Evolutionary conservation across 257 asterid genomes (phyloP).

Genomic region (Lycium barbarum): DNA sequence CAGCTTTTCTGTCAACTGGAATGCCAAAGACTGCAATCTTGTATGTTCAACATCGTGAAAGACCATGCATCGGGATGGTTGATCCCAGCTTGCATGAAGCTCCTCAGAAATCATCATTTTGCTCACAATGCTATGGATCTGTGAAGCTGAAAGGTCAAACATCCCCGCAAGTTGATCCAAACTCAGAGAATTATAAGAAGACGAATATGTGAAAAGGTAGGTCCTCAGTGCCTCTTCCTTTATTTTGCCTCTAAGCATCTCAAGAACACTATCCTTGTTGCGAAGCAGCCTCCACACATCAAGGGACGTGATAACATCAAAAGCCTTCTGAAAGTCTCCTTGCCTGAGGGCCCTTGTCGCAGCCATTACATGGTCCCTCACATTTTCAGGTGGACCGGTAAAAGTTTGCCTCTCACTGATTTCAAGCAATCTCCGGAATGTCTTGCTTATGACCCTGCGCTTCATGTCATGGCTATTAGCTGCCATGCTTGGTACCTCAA

Average conservation of each 20-base stretch:
- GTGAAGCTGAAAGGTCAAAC: slow-evolving; percentile 76
- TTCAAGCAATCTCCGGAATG: slow-evolving; percentile 78
- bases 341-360: slow-evolving; percentile 84
- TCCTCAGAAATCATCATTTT: slow-evolving; percentile 94
- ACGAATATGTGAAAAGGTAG: slow-evolving; percentile 78
- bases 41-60: slow-evolving; percentile 84
- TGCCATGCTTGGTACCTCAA: slow-evolving; percentile 98
- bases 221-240: slow-evolving; percentile 95
- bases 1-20: slow-evolving; percentile 83
- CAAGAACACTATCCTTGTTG: slow-evolving; percentile 70
- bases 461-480: slow-evolving; percentile 82
- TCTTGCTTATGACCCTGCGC: slow-evolving; percentile 86
- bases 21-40: slow-evolving; percentile 79
- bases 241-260: slow-evolving; percentile 79
- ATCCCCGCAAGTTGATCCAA: slow-evolving; percentile 78
- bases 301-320: slow-evolving; percentile 66
- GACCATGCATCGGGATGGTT: slow-evolving; percentile 81
- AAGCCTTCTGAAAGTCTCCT: slow-evolving; percentile 84
- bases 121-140: slow-evolving; percentile 74
- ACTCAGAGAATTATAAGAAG: slow-evolving; percentile 76
- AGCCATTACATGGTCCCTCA: slow-evolving; percentile 96
- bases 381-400: slow-evolving; percentile 96
- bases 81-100: slow-evolving; percentile 95
- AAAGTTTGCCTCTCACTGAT: slow-evolving; percentile 87
- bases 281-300: slow-evolving; percentile 87